These are phyloP conservation scores for Aspergillus clavatus DNA, from an alignment of 2,329 filamentous ascomycete genomes.

Conservation along the genomic window DNA sequence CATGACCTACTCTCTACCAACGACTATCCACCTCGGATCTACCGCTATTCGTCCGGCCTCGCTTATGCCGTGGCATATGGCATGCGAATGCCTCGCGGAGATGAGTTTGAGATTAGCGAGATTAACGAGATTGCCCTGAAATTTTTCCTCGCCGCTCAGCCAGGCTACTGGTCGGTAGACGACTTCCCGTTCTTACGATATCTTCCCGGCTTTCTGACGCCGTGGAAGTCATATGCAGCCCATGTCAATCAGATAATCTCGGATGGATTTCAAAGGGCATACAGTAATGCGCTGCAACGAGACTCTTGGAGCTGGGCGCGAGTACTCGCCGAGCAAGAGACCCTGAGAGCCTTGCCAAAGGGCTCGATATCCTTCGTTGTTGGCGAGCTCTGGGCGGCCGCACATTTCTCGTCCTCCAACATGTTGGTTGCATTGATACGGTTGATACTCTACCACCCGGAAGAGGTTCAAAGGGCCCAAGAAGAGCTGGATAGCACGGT, in stretches of 20 bases:
- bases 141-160: conserved; percentile 26
- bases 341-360: no score
- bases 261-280: background rate
- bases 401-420: background rate
- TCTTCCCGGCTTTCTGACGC: conserved; percentile 1
- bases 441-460: conserved; percentile 19
- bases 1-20: conserved; percentile 9
- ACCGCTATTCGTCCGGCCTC: conserved; percentile 10
- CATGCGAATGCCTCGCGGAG: conserved; percentile 2
- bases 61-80: conserved; percentile 16
- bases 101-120: conserved; percentile 2
- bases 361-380: no score
- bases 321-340: no score
- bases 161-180: conserved; percentile 1
- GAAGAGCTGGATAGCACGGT: conserved; percentile 29
- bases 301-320: conserved; percentile 1
- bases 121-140: conserved; percentile 27
- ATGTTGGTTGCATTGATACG: conserved; percentile 1
- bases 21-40: conserved; percentile 7
- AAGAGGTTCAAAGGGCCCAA: conserved; percentile 36
- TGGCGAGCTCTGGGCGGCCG: no score
- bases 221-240: conserved; percentile 2
- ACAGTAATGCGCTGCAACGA: background rate
- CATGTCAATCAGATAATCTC: background rate
- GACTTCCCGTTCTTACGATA: conserved; percentile 5